phyloP scores from a whole-genome alignment of 495 filamentous ascomycete species.

The Gamarada debralockiae region DNA sequence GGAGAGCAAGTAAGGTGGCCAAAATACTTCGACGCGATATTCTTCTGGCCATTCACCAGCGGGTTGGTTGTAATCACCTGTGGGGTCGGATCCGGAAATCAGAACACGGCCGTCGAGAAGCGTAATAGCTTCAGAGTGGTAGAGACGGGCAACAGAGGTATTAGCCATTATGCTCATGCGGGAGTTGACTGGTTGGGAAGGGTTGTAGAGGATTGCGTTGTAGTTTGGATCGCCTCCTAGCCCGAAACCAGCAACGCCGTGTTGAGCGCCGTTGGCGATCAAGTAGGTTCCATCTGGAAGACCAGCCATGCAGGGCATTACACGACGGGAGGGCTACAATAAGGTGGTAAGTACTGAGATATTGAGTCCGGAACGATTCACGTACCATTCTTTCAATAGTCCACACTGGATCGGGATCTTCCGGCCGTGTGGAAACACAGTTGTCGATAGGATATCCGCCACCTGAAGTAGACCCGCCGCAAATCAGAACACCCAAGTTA shows the following conservation, averaged over 20 bases:
- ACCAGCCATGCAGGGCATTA: slow-evolving; percentile 60
- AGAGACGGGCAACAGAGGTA: slow-evolving; percentile 59
- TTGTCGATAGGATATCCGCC: slow-evolving; percentile 58
- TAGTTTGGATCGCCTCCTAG: slow-evolving; percentile 51
- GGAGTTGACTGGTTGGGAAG: slow-evolving; percentile 44
- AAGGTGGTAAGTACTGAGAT: not conserved
- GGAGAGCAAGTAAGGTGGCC: slow-evolving; percentile 57
- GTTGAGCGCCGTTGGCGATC: slow-evolving; percentile 56
- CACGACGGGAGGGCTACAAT: slow-evolving; percentile 48
- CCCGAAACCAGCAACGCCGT: slow-evolving; percentile 62
- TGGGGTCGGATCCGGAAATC: slow-evolving; percentile 60
- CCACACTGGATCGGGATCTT: slow-evolving; percentile 50
- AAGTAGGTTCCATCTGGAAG: slow-evolving; percentile 64
- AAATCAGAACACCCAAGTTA: slow-evolving; percentile 51
- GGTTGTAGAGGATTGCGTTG: slow-evolving; percentile 63
- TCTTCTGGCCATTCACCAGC: slow-evolving; percentile 40
- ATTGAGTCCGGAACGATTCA: not conserved
- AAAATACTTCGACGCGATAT: slow-evolving; percentile 63
- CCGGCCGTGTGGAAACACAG: slow-evolving; percentile 58
- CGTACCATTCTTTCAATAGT: slow-evolving; percentile 55
- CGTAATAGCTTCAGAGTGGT: slow-evolving; percentile 62
- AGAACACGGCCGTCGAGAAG: slow-evolving; percentile 66
- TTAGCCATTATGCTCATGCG: slow-evolving; percentile 63
- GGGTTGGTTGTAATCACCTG: slow-evolving; percentile 26
- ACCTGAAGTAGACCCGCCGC: slow-evolving; percentile 52